Evolutionary conservation across 1,284 basidiomycete species (phyloP).

Genomic region (Irpex rosettiformis): DNA sequence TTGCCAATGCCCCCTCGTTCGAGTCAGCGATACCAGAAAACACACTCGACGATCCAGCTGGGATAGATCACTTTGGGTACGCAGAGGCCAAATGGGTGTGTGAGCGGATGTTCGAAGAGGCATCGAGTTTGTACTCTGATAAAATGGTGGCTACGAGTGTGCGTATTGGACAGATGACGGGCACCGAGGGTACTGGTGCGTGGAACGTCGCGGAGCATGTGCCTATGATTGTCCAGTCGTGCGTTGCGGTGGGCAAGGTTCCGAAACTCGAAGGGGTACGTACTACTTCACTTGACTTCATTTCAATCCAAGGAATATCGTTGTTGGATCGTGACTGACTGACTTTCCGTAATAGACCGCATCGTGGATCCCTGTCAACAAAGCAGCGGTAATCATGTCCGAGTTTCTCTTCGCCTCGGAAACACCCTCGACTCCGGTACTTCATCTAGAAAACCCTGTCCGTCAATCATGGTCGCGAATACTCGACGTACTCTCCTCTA

Average conservation of each 20-base stretch:
- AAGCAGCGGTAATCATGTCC: conserved; percentile 23
- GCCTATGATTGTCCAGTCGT: conserved; percentile 33
- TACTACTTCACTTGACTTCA: background rate
- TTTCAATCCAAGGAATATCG: too few relatives aligned
- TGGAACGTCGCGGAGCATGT: conserved; percentile 37
- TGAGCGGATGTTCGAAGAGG: conserved; percentile 28
- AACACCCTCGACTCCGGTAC: conserved; percentile 15
- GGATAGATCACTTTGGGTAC: conserved; percentile 33
- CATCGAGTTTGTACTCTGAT: conserved; percentile 22
- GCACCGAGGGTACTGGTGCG: conserved; percentile 31
- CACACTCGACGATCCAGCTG: conserved; percentile 29
- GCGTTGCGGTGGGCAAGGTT: conserved; percentile 25
- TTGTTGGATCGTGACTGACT: background rate
- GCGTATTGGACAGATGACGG: conserved; percentile 36
- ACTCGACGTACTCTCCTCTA: conserved; percentile 23
- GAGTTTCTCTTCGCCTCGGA: conserved; percentile 27
- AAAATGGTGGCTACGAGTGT: conserved; percentile 14
- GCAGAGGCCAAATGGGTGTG: conserved; percentile 74
- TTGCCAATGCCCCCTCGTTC: background rate
- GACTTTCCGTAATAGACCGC: conserved; percentile 22
- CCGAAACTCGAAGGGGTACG: conserved; percentile 31
- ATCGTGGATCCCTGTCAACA: conserved; percentile 32
- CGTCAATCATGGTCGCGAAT: conserved; percentile 31
- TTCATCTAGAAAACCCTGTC: conserved; percentile 31
- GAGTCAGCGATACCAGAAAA: conserved; percentile 27